phyloP scores from a whole-genome alignment of 176 grass and related monocot species.

The Triticum turgidum region DNA sequence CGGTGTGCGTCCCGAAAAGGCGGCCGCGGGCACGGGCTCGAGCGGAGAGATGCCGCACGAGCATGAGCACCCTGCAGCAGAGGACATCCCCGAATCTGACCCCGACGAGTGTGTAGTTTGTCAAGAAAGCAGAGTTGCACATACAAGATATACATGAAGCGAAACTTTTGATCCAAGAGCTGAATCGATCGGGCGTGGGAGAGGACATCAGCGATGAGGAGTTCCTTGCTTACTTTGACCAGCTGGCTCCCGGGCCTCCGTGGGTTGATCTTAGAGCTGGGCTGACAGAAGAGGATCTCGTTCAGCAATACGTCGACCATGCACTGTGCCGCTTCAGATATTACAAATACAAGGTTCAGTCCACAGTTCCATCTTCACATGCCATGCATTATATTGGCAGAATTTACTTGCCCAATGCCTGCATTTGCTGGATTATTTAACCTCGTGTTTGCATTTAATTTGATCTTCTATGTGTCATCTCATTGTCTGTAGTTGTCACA shows the following conservation, averaged over 20 bases:
- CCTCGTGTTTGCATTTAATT: not conserved
- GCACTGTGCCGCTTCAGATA: not conserved
- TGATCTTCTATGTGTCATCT: not conserved
- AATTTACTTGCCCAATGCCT: not conserved
- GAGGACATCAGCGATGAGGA: not conserved
- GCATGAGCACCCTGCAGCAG: not conserved
- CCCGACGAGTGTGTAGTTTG: not conserved
- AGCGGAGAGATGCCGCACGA: not conserved
- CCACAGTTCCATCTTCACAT: too few species aligned
- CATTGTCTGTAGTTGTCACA: not conserved
- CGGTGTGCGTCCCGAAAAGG: too few species aligned
- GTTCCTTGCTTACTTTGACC: not conserved
- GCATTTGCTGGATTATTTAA: not conserved
- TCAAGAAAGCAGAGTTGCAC: not conserved
- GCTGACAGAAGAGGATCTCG: too few species aligned
- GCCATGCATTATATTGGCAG: not conserved
- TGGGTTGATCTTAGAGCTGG: too few species aligned
- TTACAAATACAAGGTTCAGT: not conserved
- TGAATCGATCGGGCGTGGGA: not conserved
- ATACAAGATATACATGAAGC: not conserved
- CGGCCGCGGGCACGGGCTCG: not conserved
- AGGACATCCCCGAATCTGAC: not conserved
- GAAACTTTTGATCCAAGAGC: not conserved
- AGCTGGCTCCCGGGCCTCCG: not conserved
- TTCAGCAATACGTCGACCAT: not conserved